These are phyloP conservation scores for Histomonas meleagridis DNA, from an alignment of 208 protist species.

Conservation along the genomic window DNA sequence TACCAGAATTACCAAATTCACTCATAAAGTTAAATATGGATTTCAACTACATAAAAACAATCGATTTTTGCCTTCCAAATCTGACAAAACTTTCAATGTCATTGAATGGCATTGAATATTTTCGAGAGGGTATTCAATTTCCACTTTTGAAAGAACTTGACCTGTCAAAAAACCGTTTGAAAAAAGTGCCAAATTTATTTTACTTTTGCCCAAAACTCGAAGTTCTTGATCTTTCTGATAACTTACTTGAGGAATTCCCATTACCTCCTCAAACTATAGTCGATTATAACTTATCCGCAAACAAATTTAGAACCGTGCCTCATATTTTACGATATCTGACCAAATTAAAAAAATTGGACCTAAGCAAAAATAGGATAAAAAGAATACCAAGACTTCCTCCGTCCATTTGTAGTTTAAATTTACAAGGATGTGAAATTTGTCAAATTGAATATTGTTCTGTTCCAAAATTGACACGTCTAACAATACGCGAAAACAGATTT, in stretches of 20 bases:
- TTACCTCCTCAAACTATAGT: neutral
- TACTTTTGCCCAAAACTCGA: neutral
- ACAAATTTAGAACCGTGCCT: neutral
- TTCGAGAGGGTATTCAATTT: neutral
- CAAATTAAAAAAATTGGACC: neutral
- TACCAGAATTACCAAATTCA: neutral
- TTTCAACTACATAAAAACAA: neutral
- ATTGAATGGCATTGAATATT: neutral
- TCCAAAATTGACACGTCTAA: neutral
- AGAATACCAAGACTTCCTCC: neutral
- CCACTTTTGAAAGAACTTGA: neutral
- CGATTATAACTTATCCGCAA: neutral
- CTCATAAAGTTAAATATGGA: neutral
- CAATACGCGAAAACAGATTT: neutral
- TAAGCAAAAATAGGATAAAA: neutral
- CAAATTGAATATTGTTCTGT: neutral
- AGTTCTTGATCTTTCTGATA: neutral
- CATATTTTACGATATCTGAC: neutral
- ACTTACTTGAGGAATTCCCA: neutral
- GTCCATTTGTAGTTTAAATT: neutral
- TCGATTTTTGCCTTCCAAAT: neutral
- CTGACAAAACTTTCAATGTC: neutral
- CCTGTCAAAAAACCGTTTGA: neutral
- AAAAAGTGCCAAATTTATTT: neutral
- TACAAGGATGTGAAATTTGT: neutral